A percentile compares a stretch with the other conserved stretches of the same genome.
Conservation (phyloP, 1,284 basidiomycete species). For the Marasmius tenuissimus region DNA sequence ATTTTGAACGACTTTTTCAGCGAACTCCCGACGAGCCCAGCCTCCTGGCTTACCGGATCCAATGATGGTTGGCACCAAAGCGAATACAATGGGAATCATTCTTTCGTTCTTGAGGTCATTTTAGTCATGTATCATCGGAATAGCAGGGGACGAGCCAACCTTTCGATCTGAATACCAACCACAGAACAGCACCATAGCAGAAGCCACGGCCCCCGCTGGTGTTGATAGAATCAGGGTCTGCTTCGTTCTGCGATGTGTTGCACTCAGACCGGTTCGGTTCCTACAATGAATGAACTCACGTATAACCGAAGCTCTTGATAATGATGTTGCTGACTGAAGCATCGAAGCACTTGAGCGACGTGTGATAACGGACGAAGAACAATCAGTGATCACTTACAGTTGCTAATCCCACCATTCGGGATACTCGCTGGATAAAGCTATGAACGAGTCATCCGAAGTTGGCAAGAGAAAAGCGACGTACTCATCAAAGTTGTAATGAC, state of each 20-base stretch:
- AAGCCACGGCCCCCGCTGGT: slow-evolving; percentile 54
- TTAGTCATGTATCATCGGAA: neutral
- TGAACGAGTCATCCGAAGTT: neutral
- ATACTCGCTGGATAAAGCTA: slow-evolving; percentile 46
- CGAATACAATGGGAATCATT: slow-evolving; percentile 64
- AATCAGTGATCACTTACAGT: slow-evolving; percentile 43
- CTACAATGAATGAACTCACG: slow-evolving; percentile 24
- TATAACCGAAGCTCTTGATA: slow-evolving; percentile 67
- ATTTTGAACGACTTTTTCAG: neutral
- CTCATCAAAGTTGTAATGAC: slow-evolving; percentile 58
- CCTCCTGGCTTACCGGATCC: slow-evolving; percentile 42
- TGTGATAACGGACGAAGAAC: neutral
- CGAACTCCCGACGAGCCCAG: neutral
- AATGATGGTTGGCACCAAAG: slow-evolving; percentile 61
- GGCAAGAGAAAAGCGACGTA: slow-evolving; percentile 29
- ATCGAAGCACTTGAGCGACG: neutral
- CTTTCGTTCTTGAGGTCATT: slow-evolving; percentile 45
- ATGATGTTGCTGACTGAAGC: slow-evolving; percentile 58
- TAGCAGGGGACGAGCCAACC: slow-evolving; percentile 26
- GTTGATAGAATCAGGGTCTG: slow-evolving; percentile 64
- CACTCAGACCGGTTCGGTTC: neutral
- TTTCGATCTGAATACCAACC: slow-evolving; percentile 68
- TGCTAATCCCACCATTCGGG: slow-evolving; percentile 64
- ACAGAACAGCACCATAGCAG: slow-evolving; percentile 49
- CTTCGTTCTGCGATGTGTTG: slow-evolving; percentile 41